Conservation (phyloP, 441 rosid genomes). For the Hura crepitans region DNA sequence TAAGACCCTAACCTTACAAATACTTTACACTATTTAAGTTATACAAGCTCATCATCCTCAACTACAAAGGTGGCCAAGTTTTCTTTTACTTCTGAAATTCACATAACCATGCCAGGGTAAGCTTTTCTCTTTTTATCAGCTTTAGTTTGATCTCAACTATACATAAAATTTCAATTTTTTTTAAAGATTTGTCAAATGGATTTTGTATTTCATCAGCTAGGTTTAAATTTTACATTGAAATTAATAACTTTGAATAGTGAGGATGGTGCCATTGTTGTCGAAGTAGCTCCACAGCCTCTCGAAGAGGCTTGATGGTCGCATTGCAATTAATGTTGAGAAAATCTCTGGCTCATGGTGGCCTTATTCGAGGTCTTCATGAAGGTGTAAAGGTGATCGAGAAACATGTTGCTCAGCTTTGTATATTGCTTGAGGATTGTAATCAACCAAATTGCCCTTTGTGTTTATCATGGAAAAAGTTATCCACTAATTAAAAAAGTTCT, state of each 20-base stretch:
- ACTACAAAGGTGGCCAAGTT: neutral
- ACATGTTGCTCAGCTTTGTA: conserved; percentile 71
- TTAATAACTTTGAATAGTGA: conserved; percentile 40
- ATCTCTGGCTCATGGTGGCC: conserved; percentile 79
- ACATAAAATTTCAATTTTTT: too few species aligned
- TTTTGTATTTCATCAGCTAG: too few species aligned
- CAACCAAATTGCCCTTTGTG: conserved; percentile 89
- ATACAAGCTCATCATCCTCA: neutral
- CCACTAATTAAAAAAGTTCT: too few species aligned
- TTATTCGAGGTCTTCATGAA: conserved; percentile 75
- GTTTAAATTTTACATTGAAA: neutral
- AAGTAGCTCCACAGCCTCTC: conserved; percentile 40
- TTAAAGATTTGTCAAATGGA: too few species aligned
- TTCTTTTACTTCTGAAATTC: neutral
- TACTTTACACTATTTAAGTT: neutral
- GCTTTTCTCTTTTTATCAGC: neutral
- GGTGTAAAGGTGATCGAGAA: conserved; percentile 84
- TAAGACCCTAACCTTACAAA: conserved; percentile 6
- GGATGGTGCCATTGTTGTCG: conserved; percentile 42
- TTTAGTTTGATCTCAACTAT: neutral
- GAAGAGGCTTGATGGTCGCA: conserved; percentile 69
- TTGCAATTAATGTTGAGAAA: conserved; percentile 70
- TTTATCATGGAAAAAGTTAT: conserved; percentile 71
- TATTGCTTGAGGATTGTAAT: conserved; percentile 87
- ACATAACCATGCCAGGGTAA: conserved; percentile 6